Percentiles rank a stretch among this genome's conserved stretches.
phyloP scores from a whole-genome alignment of 2,329 filamentous ascomycete genomes.

The Fusarium subtropicale region DNA sequence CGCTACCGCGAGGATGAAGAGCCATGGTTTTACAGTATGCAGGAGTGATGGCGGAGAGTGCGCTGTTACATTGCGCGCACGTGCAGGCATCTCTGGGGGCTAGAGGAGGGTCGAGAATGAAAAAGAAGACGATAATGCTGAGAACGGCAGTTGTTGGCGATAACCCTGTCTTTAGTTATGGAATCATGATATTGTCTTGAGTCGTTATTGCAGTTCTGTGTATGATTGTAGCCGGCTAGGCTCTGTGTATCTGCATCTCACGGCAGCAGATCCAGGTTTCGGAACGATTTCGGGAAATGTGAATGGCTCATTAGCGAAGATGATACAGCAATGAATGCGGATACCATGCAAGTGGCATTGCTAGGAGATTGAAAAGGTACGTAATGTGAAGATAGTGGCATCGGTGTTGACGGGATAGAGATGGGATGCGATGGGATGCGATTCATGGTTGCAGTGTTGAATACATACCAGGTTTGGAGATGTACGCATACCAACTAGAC shows the following conservation, averaged over 20 bases:
- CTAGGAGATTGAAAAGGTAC: background rate
- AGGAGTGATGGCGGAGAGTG: slow-evolving; percentile 41
- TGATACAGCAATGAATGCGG: background rate
- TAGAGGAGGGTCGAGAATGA: slow-evolving; percentile 14
- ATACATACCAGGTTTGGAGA: background rate
- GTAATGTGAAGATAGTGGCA: slow-evolving; percentile 2
- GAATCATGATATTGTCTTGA: background rate
- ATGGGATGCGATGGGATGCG: slow-evolving; percentile 10
- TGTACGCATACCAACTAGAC: background rate
- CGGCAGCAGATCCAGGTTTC: slow-evolving; percentile 20
- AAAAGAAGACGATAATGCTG: slow-evolving; percentile 20
- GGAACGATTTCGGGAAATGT: slow-evolving; percentile 9
- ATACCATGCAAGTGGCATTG: background rate
- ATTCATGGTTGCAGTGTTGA: background rate
- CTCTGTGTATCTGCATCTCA: slow-evolving; percentile 24
- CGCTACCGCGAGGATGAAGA: slow-evolving; percentile 56
- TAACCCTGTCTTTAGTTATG: slow-evolving; percentile 13
- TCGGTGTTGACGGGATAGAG: slow-evolving; percentile 9
- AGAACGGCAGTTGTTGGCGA: slow-evolving; percentile 27
- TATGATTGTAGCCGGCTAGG: slow-evolving; percentile 21
- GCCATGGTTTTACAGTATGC: slow-evolving; percentile 58
- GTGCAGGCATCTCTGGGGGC: slow-evolving; percentile 20
- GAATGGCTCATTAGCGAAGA: slow-evolving; percentile 21
- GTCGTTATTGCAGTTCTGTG: background rate
- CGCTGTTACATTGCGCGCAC: slow-evolving; percentile 1